Conservation (phyloP, 139 green algal genomes). For the Pycnococcus provasolii region DNA sequence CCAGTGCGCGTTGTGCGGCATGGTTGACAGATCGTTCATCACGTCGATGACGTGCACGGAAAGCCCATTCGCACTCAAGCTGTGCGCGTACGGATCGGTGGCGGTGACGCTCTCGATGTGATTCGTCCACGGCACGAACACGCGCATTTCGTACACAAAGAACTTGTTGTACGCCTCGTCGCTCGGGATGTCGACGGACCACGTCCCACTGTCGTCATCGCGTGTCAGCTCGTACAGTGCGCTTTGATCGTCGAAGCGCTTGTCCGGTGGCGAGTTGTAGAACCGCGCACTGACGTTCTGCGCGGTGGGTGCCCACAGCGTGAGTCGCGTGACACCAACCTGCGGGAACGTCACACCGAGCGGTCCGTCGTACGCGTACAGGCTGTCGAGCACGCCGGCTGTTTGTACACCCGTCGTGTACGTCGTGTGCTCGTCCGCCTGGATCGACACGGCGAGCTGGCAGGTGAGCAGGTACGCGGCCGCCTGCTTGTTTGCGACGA, state of each 20-base stretch:
- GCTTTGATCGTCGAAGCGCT: constrained; percentile 8
- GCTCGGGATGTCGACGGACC: constrained; percentile 29
- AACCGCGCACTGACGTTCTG: constrained; percentile 39
- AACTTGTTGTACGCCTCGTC: constrained; percentile 23
- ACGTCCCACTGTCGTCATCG: constrained; percentile 30
- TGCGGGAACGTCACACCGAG: constrained; percentile 41
- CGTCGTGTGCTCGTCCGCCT: constrained; percentile 7
- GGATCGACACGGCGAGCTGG: constrained; percentile 36
- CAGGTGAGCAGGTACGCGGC: constrained; percentile 26
- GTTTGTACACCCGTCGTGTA: constrained; percentile 50
- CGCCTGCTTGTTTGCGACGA: too few relatives aligned
- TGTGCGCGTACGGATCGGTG: constrained; percentile 69
- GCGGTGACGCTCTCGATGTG: constrained; percentile 30
- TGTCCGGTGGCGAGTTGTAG: constrained; percentile 23
- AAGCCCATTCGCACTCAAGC: constrained; percentile 46
- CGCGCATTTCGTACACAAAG: constrained; percentile 55
- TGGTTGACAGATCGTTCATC: constrained; percentile 14
- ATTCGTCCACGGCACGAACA: constrained; percentile 50
- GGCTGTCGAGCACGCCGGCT: constrained; percentile 57
- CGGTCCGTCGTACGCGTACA: constrained; percentile 50
- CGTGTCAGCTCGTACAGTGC: constrained; percentile 25
- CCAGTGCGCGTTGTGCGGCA: constrained; percentile 22
- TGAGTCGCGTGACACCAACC: constrained; percentile 4
- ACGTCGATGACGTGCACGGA: constrained; percentile 37
- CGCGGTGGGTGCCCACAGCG: constrained; percentile 72